phyloP scores from a whole-genome alignment of 257 asterid genomes.

The Rauvolfia tetraphylla region DNA sequence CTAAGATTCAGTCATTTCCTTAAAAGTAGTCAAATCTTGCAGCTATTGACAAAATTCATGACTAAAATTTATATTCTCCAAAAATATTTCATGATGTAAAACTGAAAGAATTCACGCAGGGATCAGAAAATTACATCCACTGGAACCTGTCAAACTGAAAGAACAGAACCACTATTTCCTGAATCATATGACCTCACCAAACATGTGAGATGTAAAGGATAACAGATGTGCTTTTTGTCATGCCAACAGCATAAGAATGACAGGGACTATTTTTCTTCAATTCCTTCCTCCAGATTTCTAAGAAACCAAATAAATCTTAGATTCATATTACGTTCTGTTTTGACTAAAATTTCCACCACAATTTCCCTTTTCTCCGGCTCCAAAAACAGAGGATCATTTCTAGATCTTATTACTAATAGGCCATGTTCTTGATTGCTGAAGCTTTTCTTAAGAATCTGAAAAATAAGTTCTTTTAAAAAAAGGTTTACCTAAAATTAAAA shows the following conservation, averaged over 20 bases:
- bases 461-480: too few species aligned
- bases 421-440: too few species aligned
- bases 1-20: not conserved
- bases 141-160: too few species aligned
- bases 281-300: not conserved
- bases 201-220: not conserved
- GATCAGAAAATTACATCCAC: not conserved
- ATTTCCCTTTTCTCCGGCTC: not conserved
- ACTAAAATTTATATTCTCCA: not conserved
- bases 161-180: not conserved
- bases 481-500: too few species aligned
- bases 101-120: not conserved
- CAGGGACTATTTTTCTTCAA: not conserved
- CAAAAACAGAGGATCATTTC: not conserved
- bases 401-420: not conserved
- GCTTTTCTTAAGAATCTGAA: too few species aligned
- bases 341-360: not conserved
- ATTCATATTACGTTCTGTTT: not conserved
- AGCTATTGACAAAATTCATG: not conserved
- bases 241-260: not conserved
- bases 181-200: not conserved
- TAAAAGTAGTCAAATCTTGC: not conserved
- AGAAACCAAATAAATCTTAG: not conserved
- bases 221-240: not conserved
- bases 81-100: not conserved